Conservation (phyloP, 768 basidiomycete species). For the Boletus bicolor region DNA sequence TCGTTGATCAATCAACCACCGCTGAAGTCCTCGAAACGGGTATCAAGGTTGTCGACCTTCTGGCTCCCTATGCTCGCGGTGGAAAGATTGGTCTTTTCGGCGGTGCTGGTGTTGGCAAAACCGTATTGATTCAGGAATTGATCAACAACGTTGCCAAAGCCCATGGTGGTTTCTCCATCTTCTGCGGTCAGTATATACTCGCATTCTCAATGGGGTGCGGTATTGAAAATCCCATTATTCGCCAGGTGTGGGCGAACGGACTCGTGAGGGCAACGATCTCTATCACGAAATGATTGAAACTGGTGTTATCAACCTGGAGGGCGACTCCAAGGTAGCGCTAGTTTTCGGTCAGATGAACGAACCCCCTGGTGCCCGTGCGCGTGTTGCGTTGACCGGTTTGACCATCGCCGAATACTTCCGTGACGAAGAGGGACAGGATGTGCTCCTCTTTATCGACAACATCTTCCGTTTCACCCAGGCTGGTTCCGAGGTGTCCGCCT, state of each 20-base stretch:
- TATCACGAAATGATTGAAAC: slow-evolving; percentile 99
- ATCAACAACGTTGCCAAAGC: slow-evolving; percentile 99
- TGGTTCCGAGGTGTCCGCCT: slow-evolving; percentile 99
- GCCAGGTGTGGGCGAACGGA: slow-evolving; percentile 97
- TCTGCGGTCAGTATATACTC: slow-evolving; percentile 65
- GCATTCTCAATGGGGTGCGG: neutral
- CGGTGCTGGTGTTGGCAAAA: slow-evolving; percentile 99
- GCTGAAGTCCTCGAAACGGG: slow-evolving; percentile 99
- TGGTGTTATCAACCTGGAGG: slow-evolving; percentile 99
- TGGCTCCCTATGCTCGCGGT: slow-evolving; percentile 99
- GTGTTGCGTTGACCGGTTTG: slow-evolving; percentile 98
- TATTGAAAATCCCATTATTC: slow-evolving; percentile 8
- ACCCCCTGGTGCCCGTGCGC: slow-evolving; percentile 99
- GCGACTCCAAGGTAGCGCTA: slow-evolving; percentile 99
- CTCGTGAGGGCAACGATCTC: slow-evolving; percentile 99
- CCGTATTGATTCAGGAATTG: slow-evolving; percentile 98
- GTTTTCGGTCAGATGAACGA: slow-evolving; percentile 99
- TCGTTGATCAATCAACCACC: slow-evolving; percentile 98
- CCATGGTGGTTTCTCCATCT: slow-evolving; percentile 99
- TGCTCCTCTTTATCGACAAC: slow-evolving; percentile 99
- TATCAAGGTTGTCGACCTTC: slow-evolving; percentile 99
- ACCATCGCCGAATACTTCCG: slow-evolving; percentile 99
- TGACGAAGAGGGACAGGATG: slow-evolving; percentile 99
- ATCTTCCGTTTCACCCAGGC: slow-evolving; percentile 99
- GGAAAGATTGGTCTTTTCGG: slow-evolving; percentile 99